phyloP scores from a whole-genome alignment of 75 land plant species.

The Larix kaempferi region DNA sequence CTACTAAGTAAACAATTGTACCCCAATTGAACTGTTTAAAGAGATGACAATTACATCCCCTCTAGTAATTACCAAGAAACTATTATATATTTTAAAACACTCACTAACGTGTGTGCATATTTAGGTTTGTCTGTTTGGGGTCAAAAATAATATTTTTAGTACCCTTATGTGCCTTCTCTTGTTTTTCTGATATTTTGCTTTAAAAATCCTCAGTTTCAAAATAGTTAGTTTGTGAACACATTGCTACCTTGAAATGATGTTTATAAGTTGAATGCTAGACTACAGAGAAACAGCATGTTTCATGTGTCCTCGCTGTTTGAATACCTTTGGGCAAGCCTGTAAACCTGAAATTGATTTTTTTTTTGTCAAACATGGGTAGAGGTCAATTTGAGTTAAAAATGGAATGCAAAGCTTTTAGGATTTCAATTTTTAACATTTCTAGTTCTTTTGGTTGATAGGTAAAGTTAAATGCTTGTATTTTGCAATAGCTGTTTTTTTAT shows the following conservation, averaged over 20 bases:
- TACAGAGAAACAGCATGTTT: not conserved
- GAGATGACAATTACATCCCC: no score
- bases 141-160: not conserved
- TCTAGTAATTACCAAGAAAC: no score
- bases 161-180: not conserved
- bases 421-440: not conserved
- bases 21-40: no score
- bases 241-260: not conserved
- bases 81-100: no score
- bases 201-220: not conserved
- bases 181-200: not conserved
- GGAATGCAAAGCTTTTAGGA: not conserved
- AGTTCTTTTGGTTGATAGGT: not conserved
- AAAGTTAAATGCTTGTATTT: no score
- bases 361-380: not conserved
- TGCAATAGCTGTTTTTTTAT: no score
- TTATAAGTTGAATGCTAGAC: not conserved
- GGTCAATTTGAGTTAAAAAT: not conserved
- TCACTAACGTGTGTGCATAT: no score
- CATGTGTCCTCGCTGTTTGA: not conserved
- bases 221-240: no score
- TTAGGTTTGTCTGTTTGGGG: no score
- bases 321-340: not conserved
- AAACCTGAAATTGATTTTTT: not conserved
- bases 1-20: no score